phyloP scores from a whole-genome alignment of 2,329 filamentous ascomycete genomes.

The Pseudomassariella vexata region DNA sequence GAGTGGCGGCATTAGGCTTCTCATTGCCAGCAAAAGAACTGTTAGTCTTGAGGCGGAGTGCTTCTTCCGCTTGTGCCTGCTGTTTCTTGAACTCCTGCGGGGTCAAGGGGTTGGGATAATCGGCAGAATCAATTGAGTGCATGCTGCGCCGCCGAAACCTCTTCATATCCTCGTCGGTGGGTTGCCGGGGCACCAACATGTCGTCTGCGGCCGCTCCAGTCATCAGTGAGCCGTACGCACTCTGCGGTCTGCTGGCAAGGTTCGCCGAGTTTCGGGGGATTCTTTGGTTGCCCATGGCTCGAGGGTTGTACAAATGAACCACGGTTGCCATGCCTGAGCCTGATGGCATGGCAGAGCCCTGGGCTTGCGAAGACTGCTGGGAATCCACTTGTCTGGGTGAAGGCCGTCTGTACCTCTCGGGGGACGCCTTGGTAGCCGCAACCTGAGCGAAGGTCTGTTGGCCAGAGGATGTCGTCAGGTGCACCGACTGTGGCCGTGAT shows the following conservation, averaged over 20 bases:
- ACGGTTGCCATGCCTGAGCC: constrained; percentile 49
- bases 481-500: constrained; percentile 37
- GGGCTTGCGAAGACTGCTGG: constrained; percentile 15
- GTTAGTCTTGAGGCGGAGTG: constrained; percentile 24
- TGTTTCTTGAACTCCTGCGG: constrained; percentile 27
- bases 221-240: constrained; percentile 39
- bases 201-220: constrained; percentile 60
- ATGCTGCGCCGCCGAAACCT: constrained; percentile 79
- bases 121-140: constrained; percentile 54
- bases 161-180: constrained; percentile 61
- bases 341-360: constrained; percentile 38
- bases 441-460: constrained; percentile 52
- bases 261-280: constrained; percentile 25
- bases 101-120: constrained; percentile 32
- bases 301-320: constrained; percentile 48
- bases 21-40: constrained; percentile 29
- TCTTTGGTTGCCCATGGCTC: constrained; percentile 26
- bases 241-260: constrained; percentile 41
- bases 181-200: constrained; percentile 53
- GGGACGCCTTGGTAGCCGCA: constrained; percentile 59
- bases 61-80: constrained; percentile 28
- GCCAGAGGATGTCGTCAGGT: constrained; percentile 29
- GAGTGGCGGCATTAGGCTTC: constrained; percentile 27
- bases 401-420: constrained; percentile 76
- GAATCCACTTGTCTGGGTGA: constrained; percentile 51